Evolutionary conservation across 345 rosid species (phyloP).

Genomic region (Murraya paniculata): DNA sequence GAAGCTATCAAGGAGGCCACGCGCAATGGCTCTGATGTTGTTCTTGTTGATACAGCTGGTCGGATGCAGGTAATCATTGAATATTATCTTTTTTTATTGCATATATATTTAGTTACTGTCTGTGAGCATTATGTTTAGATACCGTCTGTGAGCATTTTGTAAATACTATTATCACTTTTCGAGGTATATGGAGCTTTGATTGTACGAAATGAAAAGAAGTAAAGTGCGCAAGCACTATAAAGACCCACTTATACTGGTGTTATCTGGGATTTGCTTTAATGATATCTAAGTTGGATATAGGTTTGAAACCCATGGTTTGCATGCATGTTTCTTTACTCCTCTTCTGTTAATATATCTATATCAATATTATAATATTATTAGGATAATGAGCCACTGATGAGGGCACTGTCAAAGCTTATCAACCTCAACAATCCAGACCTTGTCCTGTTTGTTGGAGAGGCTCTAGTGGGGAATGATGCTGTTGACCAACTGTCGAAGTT

Average conservation of each 20-base stretch:
- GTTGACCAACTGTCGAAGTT: constrained; percentile 95
- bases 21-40: constrained; percentile 85
- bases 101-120: not conserved
- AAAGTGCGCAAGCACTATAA: not conserved
- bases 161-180: not conserved
- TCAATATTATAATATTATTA: constrained; percentile 22
- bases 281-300: not conserved
- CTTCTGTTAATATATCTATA: not conserved
- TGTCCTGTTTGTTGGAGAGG: constrained; percentile 98
- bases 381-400: constrained; percentile 98
- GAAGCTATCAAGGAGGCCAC: constrained; percentile 96
- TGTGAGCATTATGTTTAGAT: not conserved
- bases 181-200: not conserved
- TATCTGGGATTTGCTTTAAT: not conserved
- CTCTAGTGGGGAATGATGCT: constrained; percentile 97
- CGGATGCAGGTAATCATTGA: constrained; percentile 71
- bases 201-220: not conserved
- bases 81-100: not conserved
- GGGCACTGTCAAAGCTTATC: constrained; percentile 94
- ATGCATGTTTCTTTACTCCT: not conserved
- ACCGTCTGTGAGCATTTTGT: not conserved
- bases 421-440: constrained; percentile 84
- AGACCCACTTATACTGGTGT: not conserved
- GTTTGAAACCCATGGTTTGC: not conserved
- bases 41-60: constrained; percentile 99